Evolutionary conservation across 257 asterid species (phyloP), one percentile per base, ranked within the genome.

Genomic region (Nicotiana benthamiana): DNA sequence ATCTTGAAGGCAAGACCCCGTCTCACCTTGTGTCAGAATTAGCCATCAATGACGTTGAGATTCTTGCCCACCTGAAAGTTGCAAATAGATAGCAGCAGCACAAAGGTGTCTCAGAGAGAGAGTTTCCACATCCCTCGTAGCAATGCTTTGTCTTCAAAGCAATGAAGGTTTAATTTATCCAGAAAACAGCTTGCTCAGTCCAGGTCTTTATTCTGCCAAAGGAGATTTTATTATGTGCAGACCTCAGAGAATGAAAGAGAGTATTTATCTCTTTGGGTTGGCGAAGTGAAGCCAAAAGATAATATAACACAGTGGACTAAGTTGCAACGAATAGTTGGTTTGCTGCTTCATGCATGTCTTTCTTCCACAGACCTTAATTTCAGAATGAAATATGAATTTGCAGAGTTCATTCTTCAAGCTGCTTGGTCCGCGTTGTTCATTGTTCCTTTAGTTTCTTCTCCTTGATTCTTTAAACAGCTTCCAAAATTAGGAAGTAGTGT

Each of bases 1-100:
- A 93, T 85, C 85, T 87, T 40, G 93, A 85, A 81, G 99, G 97
- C 54, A 91, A 86, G 84, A 90, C 93, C 36, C 92, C 97, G 75
- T 68, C 75, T 79, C 91, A 90, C 83, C 91, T 93, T 52, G 82
- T 90, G 67, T 83, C 82, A 80, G 97, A 92, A 77, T 89, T 90
- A 13, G 82, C 83, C 56, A 86, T 87, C 6, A 86, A 87, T 72
- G 98, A 95, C 65, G 88, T 86, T 2, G 97, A 92, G 89, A 90
- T 95, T 79, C 88, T 89, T 54, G 89, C 94, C 77, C 91, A 91
- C 80, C 83, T 92, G 84, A 96, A 91, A 89, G 83, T 74, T 67
- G 83, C 88, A 82, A 84, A 79, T 52, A 87, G 96, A 90, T 89
- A 90, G 90, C 84, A 75, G 34, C 79, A 36, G 77, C 72, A 20